phyloP scores from a whole-genome alignment of 257 asterid genomes.

The Solanum medicagineum region DNA sequence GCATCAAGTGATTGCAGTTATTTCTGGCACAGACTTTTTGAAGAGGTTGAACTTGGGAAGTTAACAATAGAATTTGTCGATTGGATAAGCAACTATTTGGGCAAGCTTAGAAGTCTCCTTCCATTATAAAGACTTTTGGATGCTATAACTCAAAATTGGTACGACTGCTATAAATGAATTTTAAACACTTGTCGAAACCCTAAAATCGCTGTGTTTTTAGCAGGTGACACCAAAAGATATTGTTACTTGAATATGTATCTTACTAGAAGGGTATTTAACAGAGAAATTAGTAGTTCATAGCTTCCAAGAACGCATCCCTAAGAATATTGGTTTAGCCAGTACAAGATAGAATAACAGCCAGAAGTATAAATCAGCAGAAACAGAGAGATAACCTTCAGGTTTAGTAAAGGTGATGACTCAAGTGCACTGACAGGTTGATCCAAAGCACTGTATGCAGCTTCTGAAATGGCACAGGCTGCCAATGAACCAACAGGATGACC shows the following conservation, averaged over 20 bases:
- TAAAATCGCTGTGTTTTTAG: neutral
- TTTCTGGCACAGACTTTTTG: too few relatives aligned
- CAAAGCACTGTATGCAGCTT: slow-evolving; percentile 93
- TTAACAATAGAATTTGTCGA: neutral
- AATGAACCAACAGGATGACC: slow-evolving; percentile 90
- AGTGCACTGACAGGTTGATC: slow-evolving; percentile 90
- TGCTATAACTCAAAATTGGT: neutral
- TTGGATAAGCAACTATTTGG: neutral
- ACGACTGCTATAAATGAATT: neutral
- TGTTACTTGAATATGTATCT: neutral
- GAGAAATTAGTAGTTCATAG: neutral
- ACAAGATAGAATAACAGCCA: neutral
- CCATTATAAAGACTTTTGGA: neutral
- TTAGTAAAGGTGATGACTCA: slow-evolving; percentile 76
- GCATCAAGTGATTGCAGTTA: too few relatives aligned
- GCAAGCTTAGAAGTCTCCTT: neutral
- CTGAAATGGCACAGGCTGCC: slow-evolving; percentile 94
- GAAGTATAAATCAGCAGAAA: neutral
- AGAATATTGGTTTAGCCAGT: neutral
- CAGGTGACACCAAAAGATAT: neutral
- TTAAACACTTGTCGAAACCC: neutral
- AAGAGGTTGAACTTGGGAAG: too few relatives aligned
- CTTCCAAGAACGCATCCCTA: neutral
- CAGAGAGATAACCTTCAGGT: slow-evolving; percentile 52
- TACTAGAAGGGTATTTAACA: neutral